These are phyloP conservation scores for Zymoseptoria tritici DNA, from an alignment of 2,329 filamentous ascomycete genomes.

Conservation along the genomic window DNA sequence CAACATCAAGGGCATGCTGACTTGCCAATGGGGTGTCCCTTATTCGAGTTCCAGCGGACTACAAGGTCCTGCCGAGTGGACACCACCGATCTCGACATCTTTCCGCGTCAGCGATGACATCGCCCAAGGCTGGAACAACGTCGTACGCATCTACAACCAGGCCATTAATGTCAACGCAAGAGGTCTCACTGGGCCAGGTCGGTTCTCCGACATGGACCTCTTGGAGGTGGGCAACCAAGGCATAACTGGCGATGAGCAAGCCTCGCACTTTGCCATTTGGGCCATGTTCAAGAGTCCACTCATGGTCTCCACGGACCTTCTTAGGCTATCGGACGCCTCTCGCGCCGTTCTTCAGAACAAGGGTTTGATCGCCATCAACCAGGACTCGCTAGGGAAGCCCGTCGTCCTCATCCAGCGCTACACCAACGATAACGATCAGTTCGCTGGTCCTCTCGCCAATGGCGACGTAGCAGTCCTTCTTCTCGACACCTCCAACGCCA, in stretches of 20 bases:
- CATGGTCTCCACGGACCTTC: conserved; percentile 19
- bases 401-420: conserved; percentile 42
- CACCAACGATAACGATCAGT: conserved; percentile 35
- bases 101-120: conserved; percentile 29
- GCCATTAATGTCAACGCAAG: conserved; percentile 23
- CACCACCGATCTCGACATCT: conserved; percentile 23
- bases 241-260: conserved; percentile 25
- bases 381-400: conserved; percentile 47
- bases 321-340: conserved; percentile 15
- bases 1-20: conserved; percentile 25
- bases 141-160: conserved; percentile 25
- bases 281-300: conserved; percentile 25
- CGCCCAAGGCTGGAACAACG: conserved; percentile 23
- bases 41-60: conserved; percentile 20
- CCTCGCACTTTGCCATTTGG: conserved; percentile 26
- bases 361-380: conserved; percentile 52
- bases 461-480: conserved; percentile 31
- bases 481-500: conserved; percentile 33
- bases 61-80: conserved; percentile 27
- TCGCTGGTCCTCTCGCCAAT: conserved; percentile 31
- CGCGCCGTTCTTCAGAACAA: conserved; percentile 37
- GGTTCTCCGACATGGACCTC: conserved; percentile 24
- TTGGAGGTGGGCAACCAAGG: conserved; percentile 26
- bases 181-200: conserved; percentile 22
- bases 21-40: conserved; percentile 25